Conservation (phyloP, 768 basidiomycete genomes). For the Zangia roseola region DNA sequence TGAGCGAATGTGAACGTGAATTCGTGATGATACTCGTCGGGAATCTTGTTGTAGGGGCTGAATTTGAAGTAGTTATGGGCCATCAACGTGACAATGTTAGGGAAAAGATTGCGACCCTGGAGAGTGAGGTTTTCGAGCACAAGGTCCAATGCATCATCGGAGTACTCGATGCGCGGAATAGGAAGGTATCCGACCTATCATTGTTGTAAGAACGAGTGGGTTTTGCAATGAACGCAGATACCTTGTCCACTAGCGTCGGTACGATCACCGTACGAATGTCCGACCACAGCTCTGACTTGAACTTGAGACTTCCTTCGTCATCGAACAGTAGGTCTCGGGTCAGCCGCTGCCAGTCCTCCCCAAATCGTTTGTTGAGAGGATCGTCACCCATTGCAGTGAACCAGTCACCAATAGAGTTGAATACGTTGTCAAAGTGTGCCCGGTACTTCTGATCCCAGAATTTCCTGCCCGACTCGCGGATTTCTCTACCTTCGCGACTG, state of each 20-base stretch:
- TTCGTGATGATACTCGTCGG: conserved; percentile 65
- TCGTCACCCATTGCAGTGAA: conserved; percentile 85
- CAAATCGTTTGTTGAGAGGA: conserved; percentile 76
- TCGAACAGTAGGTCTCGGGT: conserved; percentile 81
- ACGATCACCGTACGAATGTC: conserved; percentile 84
- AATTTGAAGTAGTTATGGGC: conserved; percentile 84
- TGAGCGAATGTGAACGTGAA: conserved; percentile 77
- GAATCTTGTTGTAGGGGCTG: conserved; percentile 61
- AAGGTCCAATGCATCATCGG: conserved; percentile 80
- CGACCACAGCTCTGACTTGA: conserved; percentile 87
- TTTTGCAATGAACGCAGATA: conserved; percentile 31
- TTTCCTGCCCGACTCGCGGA: conserved; percentile 67
- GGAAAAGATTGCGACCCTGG: conserved; percentile 86
- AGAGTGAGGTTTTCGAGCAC: conserved; percentile 93
- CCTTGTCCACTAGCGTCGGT: conserved; percentile 73
- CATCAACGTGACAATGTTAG: conserved; percentile 71
- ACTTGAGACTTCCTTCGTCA: conserved; percentile 76
- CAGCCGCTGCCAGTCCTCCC: conserved; percentile 78
- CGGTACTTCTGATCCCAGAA: conserved; percentile 81
- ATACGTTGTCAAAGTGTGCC: conserved; percentile 76
- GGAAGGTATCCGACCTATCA: conserved; percentile 73
- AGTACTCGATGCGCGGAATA: conserved; percentile 93
- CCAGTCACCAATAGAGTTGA: conserved; percentile 71
- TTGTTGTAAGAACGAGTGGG: background rate
- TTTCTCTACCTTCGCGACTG: conserved; percentile 55